Percentiles rank a stretch among this genome's conserved stretches.
These are phyloP conservation scores for Papiliotrema fonsecae DNA, from an alignment of 1,284 basidiomycete genomes.

Conservation along the genomic window DNA sequence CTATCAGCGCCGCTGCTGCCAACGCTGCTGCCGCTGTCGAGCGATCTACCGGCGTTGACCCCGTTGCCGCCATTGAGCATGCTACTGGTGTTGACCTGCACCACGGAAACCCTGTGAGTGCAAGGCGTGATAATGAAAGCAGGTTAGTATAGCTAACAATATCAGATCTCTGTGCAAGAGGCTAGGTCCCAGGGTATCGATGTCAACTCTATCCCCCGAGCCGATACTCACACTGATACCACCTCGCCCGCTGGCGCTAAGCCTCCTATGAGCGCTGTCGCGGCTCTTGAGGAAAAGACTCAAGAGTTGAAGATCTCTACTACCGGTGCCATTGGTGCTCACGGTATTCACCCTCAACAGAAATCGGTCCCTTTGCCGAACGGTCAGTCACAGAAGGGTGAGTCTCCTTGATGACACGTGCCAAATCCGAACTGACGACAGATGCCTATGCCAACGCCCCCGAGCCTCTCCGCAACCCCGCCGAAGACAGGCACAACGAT, in stretches of 20 bases:
- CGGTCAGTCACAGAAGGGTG: constrained; percentile 21
- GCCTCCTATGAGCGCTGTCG: constrained; percentile 31
- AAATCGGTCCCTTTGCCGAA: too few species aligned
- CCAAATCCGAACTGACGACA: constrained; percentile 3
- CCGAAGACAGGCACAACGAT: constrained; percentile 20
- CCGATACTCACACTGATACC: constrained; percentile 27
- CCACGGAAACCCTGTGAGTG: constrained; percentile 36
- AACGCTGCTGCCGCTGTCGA: constrained; percentile 26
- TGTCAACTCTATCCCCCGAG: constrained; percentile 24
- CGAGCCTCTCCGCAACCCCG: constrained; percentile 10
- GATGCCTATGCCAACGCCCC: constrained; percentile 11
- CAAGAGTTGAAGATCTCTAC: constrained; percentile 27
- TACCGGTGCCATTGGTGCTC: not conserved
- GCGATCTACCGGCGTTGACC: constrained; percentile 39
- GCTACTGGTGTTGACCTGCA: constrained; percentile 42
- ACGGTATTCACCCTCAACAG: constrained; percentile 17
- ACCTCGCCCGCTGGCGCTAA: constrained; percentile 22
- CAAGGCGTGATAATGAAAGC: not conserved
- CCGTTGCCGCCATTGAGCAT: constrained; percentile 27
- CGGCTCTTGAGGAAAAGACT: constrained; percentile 34
- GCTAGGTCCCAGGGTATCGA: constrained; percentile 43
- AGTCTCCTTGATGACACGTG: constrained; percentile 6
- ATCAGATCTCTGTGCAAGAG: constrained; percentile 36
- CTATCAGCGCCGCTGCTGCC: constrained; percentile 26
- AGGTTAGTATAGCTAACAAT: constrained; percentile 4